These are phyloP conservation scores for Peronosclerospora sorghi DNA, from an alignment of 352 stramenopile genomes.

Conservation along the genomic window DNA sequence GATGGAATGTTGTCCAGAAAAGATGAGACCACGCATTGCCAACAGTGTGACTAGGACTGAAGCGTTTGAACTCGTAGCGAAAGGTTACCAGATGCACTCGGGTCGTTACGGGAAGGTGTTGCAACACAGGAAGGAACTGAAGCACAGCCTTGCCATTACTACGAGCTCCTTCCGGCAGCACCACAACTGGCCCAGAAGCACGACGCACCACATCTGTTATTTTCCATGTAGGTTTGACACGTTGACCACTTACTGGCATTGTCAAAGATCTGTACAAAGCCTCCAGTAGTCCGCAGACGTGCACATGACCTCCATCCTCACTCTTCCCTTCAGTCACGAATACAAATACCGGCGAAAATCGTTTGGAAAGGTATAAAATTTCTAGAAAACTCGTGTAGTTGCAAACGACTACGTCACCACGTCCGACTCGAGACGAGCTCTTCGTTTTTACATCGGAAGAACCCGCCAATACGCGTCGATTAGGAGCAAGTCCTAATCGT, in stretches of 20 bases:
- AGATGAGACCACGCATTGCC: slow-evolving; percentile 46
- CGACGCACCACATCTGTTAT: slow-evolving; percentile 56
- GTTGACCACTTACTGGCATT: slow-evolving; percentile 27
- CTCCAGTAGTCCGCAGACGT: slow-evolving; percentile 54
- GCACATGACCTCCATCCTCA: slow-evolving; percentile 42
- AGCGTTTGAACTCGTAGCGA: slow-evolving; percentile 67
- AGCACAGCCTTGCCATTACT: slow-evolving; percentile 76
- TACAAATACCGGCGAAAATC: slow-evolving; percentile 73
- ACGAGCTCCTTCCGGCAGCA: slow-evolving; percentile 66
- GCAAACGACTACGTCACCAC: slow-evolving; percentile 60
- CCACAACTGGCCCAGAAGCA: slow-evolving; percentile 48
- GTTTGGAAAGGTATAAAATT: slow-evolving; percentile 59
- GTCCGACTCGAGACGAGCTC: slow-evolving; percentile 24
- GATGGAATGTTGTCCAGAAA: slow-evolving; percentile 53
- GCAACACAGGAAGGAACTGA: slow-evolving; percentile 53
- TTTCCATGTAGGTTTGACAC: slow-evolving; percentile 38
- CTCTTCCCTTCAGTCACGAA: slow-evolving; percentile 40
- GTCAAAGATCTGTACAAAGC: slow-evolving; percentile 48
- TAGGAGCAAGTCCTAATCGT: slow-evolving; percentile 53
- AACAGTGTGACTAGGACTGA: slow-evolving; percentile 61
- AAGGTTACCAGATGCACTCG: slow-evolving; percentile 68
- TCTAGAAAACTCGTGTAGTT: slow-evolving; percentile 80
- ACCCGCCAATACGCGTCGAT: no score
- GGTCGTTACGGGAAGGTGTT: slow-evolving; percentile 37
- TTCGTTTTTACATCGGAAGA: slow-evolving; percentile 26